Conservation (phyloP, 345 rosid genomes). For the Orychophragmus violaceus region DNA sequence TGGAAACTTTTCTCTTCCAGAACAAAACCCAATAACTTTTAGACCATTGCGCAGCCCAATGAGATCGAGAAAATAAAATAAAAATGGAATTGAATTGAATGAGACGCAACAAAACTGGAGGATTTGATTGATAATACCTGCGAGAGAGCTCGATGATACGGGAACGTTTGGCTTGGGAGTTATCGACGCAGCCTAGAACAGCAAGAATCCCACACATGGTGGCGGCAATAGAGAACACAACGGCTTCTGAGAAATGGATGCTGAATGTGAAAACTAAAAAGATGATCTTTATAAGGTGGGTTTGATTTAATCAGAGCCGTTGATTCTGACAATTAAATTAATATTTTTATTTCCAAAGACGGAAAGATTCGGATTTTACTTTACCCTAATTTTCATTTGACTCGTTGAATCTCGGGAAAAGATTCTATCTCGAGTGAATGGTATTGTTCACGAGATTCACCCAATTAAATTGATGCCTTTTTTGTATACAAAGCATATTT, state of each 20-base stretch:
- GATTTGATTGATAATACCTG: conserved; percentile 31
- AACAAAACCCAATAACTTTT: conserved; percentile 5
- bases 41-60: background rate
- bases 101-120: background rate
- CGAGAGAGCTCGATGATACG: conserved; percentile 80
- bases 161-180: conserved; percentile 72
- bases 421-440: background rate
- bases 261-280: background rate
- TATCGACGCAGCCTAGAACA: conserved; percentile 61
- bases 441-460: background rate
- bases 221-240: conserved; percentile 22
- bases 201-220: conserved; percentile 83
- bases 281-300: background rate
- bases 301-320: conserved; percentile 34
- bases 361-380: conserved; percentile 16
- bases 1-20: conserved; percentile 2
- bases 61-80: conserved; percentile 2
- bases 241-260: conserved; percentile 11
- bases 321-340: conserved; percentile 10
- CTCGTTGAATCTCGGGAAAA: conserved; percentile 4
- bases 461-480: too few relatives aligned
- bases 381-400: conserved; percentile 24
- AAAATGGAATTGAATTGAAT: background rate
- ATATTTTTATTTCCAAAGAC: background rate
- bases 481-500: too few relatives aligned